Conservation (phyloP, 345 rosid genomes). For the Streptanthus diversifolius region DNA sequence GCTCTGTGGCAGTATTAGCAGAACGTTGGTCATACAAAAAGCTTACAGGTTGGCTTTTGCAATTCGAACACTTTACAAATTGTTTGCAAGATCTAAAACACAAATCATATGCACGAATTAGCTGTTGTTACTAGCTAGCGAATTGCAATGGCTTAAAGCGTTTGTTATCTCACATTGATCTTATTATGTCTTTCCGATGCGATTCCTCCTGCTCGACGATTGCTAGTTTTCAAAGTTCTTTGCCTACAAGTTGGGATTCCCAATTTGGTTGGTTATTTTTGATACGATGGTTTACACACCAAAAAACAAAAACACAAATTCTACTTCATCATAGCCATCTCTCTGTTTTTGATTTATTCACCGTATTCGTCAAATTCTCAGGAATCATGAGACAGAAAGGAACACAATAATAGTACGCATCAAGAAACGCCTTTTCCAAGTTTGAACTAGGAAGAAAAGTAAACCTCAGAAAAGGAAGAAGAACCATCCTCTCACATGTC, state of each 20-base stretch:
- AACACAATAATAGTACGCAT: neutral
- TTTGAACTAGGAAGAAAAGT: neutral
- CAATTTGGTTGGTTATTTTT: neutral
- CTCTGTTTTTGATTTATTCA: neutral
- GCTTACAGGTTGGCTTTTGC: neutral
- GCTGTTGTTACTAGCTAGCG: neutral
- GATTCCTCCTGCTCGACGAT: neutral
- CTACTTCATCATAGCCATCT: neutral
- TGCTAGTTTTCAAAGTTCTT: neutral
- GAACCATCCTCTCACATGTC: slow-evolving; percentile 1
- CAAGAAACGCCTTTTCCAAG: neutral
- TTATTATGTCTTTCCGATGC: too few species aligned
- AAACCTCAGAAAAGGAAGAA: neutral
- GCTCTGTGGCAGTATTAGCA: neutral
- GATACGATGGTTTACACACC: neutral
- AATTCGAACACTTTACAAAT: neutral
- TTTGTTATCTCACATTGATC: too few species aligned
- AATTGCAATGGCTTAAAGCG: neutral
- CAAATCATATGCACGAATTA: neutral
- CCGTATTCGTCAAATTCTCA: neutral
- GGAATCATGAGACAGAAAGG: neutral
- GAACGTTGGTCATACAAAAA: neutral
- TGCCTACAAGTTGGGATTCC: neutral
- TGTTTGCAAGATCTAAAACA: neutral
- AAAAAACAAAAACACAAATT: neutral